phyloP scores from a whole-genome alignment of 139 green algal genomes.

The Haematococcus lacustris region DNA sequence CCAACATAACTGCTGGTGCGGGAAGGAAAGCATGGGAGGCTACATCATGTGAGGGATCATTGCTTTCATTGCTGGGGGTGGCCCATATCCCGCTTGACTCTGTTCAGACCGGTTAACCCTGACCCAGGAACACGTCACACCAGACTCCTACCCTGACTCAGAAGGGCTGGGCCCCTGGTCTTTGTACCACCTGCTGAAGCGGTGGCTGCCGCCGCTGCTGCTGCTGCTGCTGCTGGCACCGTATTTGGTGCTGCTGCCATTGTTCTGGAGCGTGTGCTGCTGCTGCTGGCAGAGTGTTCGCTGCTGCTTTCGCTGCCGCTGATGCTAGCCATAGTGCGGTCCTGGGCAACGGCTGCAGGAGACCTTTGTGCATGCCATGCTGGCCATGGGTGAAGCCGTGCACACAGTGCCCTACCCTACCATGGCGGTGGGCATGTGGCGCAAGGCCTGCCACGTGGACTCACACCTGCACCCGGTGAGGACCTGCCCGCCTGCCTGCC shows the following conservation, averaged over 20 bases:
- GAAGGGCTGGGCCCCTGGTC: too few relatives aligned
- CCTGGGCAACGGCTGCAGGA: slow-evolving; percentile 3
- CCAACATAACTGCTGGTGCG: too few relatives aligned
- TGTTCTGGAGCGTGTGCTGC: neutral
- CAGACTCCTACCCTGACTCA: neutral
- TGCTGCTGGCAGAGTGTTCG: neutral
- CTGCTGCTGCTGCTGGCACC: neutral
- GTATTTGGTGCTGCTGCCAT: neutral
- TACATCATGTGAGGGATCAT: too few relatives aligned
- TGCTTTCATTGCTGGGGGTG: too few relatives aligned
- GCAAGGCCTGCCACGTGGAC: too few relatives aligned
- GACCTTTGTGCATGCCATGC: slow-evolving; percentile 33
- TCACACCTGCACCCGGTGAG: too few relatives aligned
- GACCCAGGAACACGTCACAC: too few relatives aligned
- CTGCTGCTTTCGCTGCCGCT: neutral
- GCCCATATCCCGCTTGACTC: too few relatives aligned
- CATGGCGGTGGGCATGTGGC: too few relatives aligned
- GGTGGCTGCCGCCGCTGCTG: neutral
- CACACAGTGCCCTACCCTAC: slow-evolving; percentile 12
- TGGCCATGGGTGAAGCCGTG: slow-evolving; percentile 13
- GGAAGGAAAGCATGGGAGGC: too few relatives aligned
- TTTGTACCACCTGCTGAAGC: neutral
- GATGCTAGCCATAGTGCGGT: neutral
- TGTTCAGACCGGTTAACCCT: too few relatives aligned
- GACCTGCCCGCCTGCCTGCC: too few relatives aligned